Percentiles rank a stretch among this genome's conserved stretches.
Evolutionary conservation across 2,329 filamentous ascomycete genomes (phyloP).

Genomic region (Blumeria hordei): DNA sequence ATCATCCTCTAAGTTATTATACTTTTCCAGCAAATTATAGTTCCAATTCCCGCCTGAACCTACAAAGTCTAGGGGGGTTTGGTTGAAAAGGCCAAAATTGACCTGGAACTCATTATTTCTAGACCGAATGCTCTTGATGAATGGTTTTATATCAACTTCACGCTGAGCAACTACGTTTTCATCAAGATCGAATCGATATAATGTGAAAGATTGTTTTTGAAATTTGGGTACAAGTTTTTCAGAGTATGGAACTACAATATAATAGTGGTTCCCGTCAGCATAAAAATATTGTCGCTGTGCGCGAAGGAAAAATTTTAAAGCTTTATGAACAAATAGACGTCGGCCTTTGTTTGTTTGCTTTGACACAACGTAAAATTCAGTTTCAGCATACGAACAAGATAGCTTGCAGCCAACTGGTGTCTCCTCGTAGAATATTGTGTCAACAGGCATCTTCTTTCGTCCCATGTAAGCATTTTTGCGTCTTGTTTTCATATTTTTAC

Average conservation of each 20-base stretch:
- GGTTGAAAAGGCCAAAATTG: constrained; percentile 5
- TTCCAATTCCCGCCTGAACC: constrained; percentile 6
- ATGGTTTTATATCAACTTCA: constrained; percentile 5
- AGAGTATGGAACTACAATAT: constrained; percentile 12
- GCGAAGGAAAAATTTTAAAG: constrained; percentile 20
- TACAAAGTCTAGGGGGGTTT: constrained; percentile 2
- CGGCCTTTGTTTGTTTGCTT: constrained; percentile 19
- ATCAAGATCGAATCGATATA: constrained; percentile 8
- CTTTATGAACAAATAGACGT: constrained; percentile 19
- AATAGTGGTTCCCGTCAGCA: constrained; percentile 6
- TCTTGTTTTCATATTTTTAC: not conserved
- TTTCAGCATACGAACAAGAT: constrained; percentile 9
- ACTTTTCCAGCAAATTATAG: constrained; percentile 17
- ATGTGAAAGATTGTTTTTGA: constrained; percentile 14
- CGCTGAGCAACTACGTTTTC: constrained; percentile 9
- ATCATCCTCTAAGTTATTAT: constrained; percentile 17
- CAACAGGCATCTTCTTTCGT: constrained; percentile 15
- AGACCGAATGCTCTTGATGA: not conserved
- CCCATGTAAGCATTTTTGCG: constrained; percentile 16
- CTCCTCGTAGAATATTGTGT: constrained; percentile 19
- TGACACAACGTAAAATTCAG: constrained; percentile 9
- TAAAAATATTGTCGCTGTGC: constrained; percentile 4
- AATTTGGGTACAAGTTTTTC: constrained; percentile 6
- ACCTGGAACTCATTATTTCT: constrained; percentile 1
- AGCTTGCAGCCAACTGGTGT: constrained; percentile 12